Conservation (phyloP, 169 alveolate species). For the Cryptosporidium ubiquitum region DNA sequence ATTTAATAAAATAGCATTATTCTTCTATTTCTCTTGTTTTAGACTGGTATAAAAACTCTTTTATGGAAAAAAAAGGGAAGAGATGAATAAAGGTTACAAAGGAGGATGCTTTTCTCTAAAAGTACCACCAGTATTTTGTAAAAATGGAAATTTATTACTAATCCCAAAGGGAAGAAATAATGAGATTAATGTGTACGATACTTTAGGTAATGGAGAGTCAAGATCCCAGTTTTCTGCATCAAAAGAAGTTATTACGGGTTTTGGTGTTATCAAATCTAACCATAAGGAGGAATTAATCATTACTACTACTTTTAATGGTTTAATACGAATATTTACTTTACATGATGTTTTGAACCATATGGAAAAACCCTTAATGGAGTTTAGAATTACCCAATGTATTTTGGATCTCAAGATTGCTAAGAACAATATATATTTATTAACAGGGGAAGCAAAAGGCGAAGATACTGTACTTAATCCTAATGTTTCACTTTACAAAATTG, state of each 20-base stretch:
- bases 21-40: neutral
- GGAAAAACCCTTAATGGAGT: neutral
- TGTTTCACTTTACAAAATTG: constrained; percentile 3
- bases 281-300: constrained; percentile 1
- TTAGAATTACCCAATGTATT: neutral
- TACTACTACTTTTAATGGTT: constrained; percentile 22
- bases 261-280: neutral
- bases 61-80: neutral
- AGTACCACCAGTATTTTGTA: constrained; percentile 70
- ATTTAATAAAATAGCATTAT: neutral
- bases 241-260: constrained; percentile 5
- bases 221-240: neutral
- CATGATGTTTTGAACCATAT: neutral
- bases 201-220: constrained; percentile 39
- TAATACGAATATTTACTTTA: neutral
- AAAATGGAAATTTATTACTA: constrained; percentile 20
- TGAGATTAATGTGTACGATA: constrained; percentile 16
- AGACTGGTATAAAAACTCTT: neutral
- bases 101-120: constrained; percentile 68
- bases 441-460: neutral
- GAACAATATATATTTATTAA: neutral
- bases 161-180: constrained; percentile 57
- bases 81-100: constrained; percentile 16
- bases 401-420: constrained; percentile 8
- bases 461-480: neutral